phyloP scores from a whole-genome alignment of 2,329 filamentous ascomycete species.

The Pyrenochaeta sp. region DNA sequence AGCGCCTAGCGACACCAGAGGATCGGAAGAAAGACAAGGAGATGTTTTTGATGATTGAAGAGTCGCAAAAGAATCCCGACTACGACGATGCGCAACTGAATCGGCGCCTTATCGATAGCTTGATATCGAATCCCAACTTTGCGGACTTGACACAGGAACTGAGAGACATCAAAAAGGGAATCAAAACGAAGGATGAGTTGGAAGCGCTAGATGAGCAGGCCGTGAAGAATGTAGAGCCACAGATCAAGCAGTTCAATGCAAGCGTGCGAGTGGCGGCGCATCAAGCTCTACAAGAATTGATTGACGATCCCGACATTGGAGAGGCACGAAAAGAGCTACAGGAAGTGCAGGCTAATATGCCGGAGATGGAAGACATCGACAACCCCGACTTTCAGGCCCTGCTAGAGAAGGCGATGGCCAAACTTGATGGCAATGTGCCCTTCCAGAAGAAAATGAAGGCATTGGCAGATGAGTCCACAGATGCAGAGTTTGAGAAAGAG shows the following conservation, averaged over 20 bases:
- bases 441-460: slow-evolving; percentile 32
- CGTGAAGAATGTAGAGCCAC: slow-evolving; percentile 20
- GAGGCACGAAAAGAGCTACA: slow-evolving; percentile 31
- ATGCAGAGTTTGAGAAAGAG: slow-evolving; percentile 21
- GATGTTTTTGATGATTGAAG: slow-evolving; percentile 33
- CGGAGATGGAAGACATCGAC: slow-evolving; percentile 28
- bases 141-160: slow-evolving; percentile 37
- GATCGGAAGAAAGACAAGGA: slow-evolving; percentile 33
- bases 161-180: slow-evolving; percentile 34
- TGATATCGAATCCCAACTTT: slow-evolving; percentile 43
- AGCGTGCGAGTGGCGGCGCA: slow-evolving; percentile 28
- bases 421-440: slow-evolving; percentile 29
- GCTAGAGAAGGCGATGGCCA: slow-evolving; percentile 30
- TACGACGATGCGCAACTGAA: slow-evolving; percentile 41
- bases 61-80: slow-evolving; percentile 34
- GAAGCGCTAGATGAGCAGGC: slow-evolving; percentile 16
- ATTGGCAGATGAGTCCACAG: slow-evolving; percentile 12
- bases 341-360: slow-evolving; percentile 34
- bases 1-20: slow-evolving; percentile 33
- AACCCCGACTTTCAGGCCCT: slow-evolving; percentile 31
- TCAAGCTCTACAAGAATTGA: slow-evolving; percentile 32
- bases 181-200: slow-evolving; percentile 29
- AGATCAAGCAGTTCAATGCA: slow-evolving; percentile 25
- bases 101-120: slow-evolving; percentile 33
- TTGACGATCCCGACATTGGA: slow-evolving; percentile 40